A percentile compares a stretch with the other conserved stretches of the same genome.
Evolutionary conservation across 78 protist genomes (phyloP).

Genomic region (Dictyostelium purpureum): DNA sequence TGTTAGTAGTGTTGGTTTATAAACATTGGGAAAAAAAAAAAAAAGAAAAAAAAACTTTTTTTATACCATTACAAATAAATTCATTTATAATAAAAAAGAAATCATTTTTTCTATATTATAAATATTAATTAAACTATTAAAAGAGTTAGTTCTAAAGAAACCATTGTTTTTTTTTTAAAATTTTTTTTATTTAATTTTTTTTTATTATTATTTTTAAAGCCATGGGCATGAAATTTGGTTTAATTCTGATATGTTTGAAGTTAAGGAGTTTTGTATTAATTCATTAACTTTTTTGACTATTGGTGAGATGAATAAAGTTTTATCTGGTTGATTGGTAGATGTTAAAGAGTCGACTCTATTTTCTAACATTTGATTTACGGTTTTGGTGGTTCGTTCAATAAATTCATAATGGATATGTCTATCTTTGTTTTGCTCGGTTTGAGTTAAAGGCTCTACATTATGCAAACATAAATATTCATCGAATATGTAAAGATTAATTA

Average conservation of each 20-base stretch:
- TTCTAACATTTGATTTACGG: slow-evolving; percentile 29
- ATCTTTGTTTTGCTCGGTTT: not conserved
- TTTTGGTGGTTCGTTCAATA: slow-evolving; percentile 14
- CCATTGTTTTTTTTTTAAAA: not conserved
- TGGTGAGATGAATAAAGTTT: slow-evolving; percentile 51
- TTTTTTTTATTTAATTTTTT: not conserved
- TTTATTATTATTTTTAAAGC: slow-evolving; percentile 24
- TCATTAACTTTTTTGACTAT: slow-evolving; percentile 53
- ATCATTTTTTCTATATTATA: too few relatives aligned
- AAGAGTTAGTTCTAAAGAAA: too few relatives aligned
- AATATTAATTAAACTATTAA: too few relatives aligned
- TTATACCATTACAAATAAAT: too few relatives aligned
- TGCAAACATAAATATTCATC: slow-evolving; percentile 51
- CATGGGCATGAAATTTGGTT: slow-evolving; percentile 35
- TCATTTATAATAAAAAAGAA: too few relatives aligned
- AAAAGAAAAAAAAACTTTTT: too few relatives aligned
- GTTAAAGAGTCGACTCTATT: slow-evolving; percentile 39
- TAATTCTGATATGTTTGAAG: slow-evolving; percentile 48
- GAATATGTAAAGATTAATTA: not conserved
- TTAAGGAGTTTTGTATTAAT: slow-evolving; percentile 40
- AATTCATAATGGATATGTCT: slow-evolving; percentile 43
- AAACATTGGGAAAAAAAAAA: too few relatives aligned
- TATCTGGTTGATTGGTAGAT: slow-evolving; percentile 61
- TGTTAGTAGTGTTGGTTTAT: too few relatives aligned
- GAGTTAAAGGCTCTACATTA: not conserved